phyloP scores from a whole-genome alignment of 1,284 basidiomycete genomes.

The Sporisorium scitamineum region DNA sequence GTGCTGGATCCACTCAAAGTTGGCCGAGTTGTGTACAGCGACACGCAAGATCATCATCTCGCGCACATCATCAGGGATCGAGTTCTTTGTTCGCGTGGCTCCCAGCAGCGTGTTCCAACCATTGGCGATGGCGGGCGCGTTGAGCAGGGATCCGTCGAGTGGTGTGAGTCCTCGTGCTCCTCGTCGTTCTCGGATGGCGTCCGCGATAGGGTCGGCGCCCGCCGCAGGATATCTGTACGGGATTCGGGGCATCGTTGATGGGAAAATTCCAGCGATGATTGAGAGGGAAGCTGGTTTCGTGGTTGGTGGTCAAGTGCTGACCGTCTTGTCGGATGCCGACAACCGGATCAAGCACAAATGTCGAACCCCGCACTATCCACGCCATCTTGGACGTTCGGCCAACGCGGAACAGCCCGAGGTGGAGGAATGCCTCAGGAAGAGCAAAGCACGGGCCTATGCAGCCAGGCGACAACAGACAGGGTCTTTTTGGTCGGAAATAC shows the following conservation, averaged over 20 bases:
- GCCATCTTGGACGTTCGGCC: background rate
- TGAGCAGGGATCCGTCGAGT: conserved; percentile 70
- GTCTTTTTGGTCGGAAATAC: background rate
- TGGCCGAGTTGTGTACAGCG: conserved; percentile 70
- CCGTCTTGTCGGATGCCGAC: background rate
- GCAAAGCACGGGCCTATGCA: conserved; percentile 4
- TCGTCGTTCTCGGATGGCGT: conserved; percentile 70
- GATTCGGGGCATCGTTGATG: conserved; percentile 63
- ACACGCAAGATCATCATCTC: conserved; percentile 71
- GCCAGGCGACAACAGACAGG: background rate
- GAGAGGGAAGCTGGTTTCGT: background rate
- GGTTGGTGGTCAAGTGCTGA: background rate
- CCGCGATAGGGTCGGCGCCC: conserved; percentile 68
- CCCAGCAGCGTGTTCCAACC: conserved; percentile 72
- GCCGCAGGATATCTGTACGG: conserved; percentile 68
- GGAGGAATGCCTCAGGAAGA: conserved; percentile 13
- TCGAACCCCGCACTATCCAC: background rate
- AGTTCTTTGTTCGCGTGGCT: conserved; percentile 69
- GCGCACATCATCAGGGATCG: conserved; percentile 70
- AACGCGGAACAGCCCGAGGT: conserved; percentile 18
- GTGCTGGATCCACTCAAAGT: conserved; percentile 71
- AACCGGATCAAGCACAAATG: too few species aligned
- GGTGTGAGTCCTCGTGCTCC: conserved; percentile 70
- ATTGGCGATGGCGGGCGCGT: conserved; percentile 65
- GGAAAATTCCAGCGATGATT: background rate